Base-by-base conservation (phyloP, 306 rosid genomes). In the Citrullus mucosospermus region DNA sequence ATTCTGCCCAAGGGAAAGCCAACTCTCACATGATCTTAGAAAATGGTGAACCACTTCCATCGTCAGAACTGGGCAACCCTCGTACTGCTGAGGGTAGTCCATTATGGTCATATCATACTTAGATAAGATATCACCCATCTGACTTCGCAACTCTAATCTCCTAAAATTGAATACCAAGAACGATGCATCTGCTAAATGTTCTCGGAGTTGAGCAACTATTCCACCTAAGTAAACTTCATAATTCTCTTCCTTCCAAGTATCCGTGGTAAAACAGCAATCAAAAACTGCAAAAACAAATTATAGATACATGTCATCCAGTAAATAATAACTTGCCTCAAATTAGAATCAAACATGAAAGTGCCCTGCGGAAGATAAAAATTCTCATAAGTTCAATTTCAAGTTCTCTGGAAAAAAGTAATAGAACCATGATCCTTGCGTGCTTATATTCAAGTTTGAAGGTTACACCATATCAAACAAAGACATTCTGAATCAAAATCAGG, bases 71-170 rank as follows among this genome's bases (percentile, higher is more conserved):
- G 96, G 96, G 70, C 91, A 87, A 51, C 98, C 93, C 85, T 92
- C 93, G 41, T 88, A 93, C 69, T 92, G 98, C 62, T 88, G 84
- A 15, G 98, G 98, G 78, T 93, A 93, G 79, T 93, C 98, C 97
- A 94, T 94, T 60, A 92, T 88, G 56, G 98, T 94, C 82, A 94
- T 88, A 39, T 90, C 96, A 80, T 85, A 85, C 85, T 92, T 92
- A 1, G 93, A 89, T 85, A 94, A 78, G 28, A 89, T 80, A 53
- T 85, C 83, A 9, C 87, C 86, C 90, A 90, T 81, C 80, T 79
- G 84, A 81, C 93, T 92, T 79, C 82, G 78, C 0, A 81, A 71
- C 55, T 81, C 60, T 58, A 88, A 92, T 78, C 86, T 93, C 0
- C 93, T 89, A 70, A 94, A 94, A 88, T 94, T 92, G 89, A 92